Percentiles rank a stretch among this genome's conserved stretches.
Evolutionary conservation across 805 yeast genomes (phyloP).

Genomic region (Ogataea pilisensis): DNA sequence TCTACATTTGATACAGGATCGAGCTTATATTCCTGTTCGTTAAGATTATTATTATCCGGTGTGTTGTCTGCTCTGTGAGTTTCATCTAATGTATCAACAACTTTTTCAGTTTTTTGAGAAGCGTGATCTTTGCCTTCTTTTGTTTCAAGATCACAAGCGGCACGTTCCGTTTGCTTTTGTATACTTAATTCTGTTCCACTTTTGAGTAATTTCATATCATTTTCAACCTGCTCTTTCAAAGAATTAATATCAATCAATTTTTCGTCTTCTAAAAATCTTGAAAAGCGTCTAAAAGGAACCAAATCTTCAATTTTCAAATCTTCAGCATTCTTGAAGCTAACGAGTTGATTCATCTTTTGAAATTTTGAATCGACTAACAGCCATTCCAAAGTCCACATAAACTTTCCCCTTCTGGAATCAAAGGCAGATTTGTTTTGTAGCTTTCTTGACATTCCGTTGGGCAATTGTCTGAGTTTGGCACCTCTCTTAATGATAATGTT

Average conservation of each 20-base stretch:
- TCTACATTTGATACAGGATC: too few relatives aligned
- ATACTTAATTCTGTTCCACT: too few relatives aligned
- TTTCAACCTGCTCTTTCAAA: conserved; percentile 2
- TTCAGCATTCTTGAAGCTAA: conserved; percentile 43
- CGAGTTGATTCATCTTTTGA: conserved; percentile 11
- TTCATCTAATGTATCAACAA: too few relatives aligned
- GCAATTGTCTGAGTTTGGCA: conserved; percentile 57
- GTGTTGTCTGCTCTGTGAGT: too few relatives aligned
- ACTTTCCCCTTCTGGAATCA: conserved; percentile 57
- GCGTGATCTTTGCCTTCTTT: too few relatives aligned
- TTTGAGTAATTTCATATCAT: neutral
- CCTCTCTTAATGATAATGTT: conserved; percentile 50
- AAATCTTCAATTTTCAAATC: conserved; percentile 31
- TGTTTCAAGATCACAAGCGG: too few relatives aligned
- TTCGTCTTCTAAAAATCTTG: conserved; percentile 33
- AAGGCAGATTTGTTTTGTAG: conserved; percentile 61
- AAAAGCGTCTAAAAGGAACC: conserved; percentile 37
- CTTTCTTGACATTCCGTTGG: conserved; percentile 72
- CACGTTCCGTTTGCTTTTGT: too few relatives aligned
- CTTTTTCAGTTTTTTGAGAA: too few relatives aligned
- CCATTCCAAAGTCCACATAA: conserved; percentile 83
- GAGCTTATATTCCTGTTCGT: too few relatives aligned
- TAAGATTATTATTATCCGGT: too few relatives aligned
- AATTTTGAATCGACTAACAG: conserved; percentile 32
- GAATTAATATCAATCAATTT: conserved; percentile 19